Evolutionary conservation across 2,329 filamentous ascomycete species (phyloP), one percentile per base, ranked within the genome.

Genomic region (Cladophialophora exuberans): DNA sequence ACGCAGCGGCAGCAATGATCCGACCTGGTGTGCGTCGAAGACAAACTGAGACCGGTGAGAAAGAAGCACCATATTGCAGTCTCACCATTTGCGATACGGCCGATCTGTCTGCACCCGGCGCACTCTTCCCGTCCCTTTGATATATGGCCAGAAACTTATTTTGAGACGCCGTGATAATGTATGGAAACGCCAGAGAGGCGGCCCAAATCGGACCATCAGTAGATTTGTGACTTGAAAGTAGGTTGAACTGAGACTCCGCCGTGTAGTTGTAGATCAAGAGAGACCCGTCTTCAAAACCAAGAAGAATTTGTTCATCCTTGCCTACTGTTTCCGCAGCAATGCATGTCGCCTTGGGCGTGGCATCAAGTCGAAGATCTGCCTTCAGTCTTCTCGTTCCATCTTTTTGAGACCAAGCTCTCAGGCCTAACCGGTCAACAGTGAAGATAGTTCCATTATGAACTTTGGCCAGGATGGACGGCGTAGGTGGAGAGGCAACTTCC

Each of bases 1-100:
- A 97, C 1, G 90, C 92, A 56, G 97, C 88, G 0, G 89, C 91
- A 1, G 90, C 88, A 17, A 89, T 83, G 15, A 90, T 82, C 9
- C 82, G 74, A 0, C 82, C 69, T 11, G 83, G 83, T 22, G 79
- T 81, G n/a, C 39, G 47, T 31, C 91, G 84, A 31, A 97, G 82
- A 0, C 90, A 93, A n/a, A 96, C 74, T 0, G 90, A 89, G 7
- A 95, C 76, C 1, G 92, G 92, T 2, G 87, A 82, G 66, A 86
- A 84, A 1, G 88, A 87, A 2, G 87, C 92, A 65, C 90, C 86
- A 9, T 92, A 95, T 67, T 85, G 62, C 6, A 65, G 56, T 25
- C 46, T 48, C 13, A 57, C 49, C 33, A 61, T 42, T 1, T 43
- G 31, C 7, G 23, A 41, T 25, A 56, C 33, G 13, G 22, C 22